Evolutionary conservation across 495 filamentous ascomycete species (phyloP).

Genomic region (Hyaloscypha variabilis): DNA sequence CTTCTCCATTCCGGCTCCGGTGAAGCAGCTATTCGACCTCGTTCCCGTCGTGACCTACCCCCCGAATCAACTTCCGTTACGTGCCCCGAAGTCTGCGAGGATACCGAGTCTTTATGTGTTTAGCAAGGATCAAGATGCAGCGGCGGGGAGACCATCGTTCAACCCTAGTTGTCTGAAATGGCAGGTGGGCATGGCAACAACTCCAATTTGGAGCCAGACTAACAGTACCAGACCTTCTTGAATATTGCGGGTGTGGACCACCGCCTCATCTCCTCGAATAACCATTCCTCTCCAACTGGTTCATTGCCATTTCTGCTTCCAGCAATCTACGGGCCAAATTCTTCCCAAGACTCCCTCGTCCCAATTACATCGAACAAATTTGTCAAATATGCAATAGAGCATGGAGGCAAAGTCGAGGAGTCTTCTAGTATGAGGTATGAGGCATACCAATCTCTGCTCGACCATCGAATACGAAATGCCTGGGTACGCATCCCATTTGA

Average conservation of each 20-base stretch:
- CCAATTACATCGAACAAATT: constrained; percentile 70
- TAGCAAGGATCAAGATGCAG: constrained; percentile 64
- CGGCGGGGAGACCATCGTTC: constrained; percentile 70
- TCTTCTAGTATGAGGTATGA: constrained; percentile 64
- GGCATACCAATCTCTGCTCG: constrained; percentile 81
- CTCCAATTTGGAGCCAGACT: constrained; percentile 6
- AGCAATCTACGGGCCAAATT: constrained; percentile 34
- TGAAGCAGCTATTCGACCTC: constrained; percentile 80
- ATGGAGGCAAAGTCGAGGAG: constrained; percentile 51
- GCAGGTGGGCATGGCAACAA: constrained; percentile 66
- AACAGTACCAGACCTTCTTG: constrained; percentile 73
- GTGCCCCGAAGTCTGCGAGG: constrained; percentile 56
- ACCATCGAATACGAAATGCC: constrained; percentile 78
- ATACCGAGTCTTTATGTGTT: constrained; percentile 77
- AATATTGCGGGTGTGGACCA: constrained; percentile 75
- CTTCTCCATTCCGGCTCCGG: constrained; percentile 71
- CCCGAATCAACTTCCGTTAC: constrained; percentile 74
- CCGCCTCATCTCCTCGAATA: constrained; percentile 72
- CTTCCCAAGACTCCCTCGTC: constrained; percentile 22
- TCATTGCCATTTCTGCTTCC: constrained; percentile 86
- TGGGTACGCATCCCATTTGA: constrained; percentile 61
- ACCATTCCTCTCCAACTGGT: constrained; percentile 90
- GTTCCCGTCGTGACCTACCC: constrained; percentile 81
- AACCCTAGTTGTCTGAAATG: constrained; percentile 95
- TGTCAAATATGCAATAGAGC: constrained; percentile 66